Base-by-base conservation (phyloP, 1,139 yeast species). In the Yamadazyma taylorii region DNA sequence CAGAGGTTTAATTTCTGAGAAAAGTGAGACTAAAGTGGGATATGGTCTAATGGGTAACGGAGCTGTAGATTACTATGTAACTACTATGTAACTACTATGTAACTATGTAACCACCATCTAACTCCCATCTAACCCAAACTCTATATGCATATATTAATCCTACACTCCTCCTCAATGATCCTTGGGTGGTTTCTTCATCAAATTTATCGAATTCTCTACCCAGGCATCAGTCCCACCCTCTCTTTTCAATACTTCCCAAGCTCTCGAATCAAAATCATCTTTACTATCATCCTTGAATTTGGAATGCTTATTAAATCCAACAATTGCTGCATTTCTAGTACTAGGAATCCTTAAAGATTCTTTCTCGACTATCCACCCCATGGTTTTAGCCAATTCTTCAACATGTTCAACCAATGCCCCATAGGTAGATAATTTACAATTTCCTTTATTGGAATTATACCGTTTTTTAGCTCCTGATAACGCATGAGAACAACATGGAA, bases 401-500 rank as follows among this genome's bases (percentile, higher is more conserved):
- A 85, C 94, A 55, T 87, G 95, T 43, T 87, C 94, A 1, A 89
- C 95, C 35, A 89, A 67, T 0, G 92, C 81, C 0, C 89, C 90
- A 56, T 89, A 90, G 10, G 86, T 77, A 2, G 95, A 85, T 24
- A 71, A 22, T 19, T 44, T 33, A 3, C 33, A 34, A n/a, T 34
- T 41, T 37, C 35, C 47, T 37, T 43, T 38, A 36, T 65, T 48
- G 11, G 83, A 66, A 2, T 79, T 63, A 51, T 75, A 90, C 48
- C 97, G 67, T 6, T 75, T 69, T 49, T 80, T 81, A 16, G 80
- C 79, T 3, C 97, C 98, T 10, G 82, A 75, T 28, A 90, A 69
- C 1, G 86, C 78, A 58, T 92, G 96, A 0, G 97, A 88, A 58
- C 98, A 92, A 57, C 98, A 92, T 3, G 98, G 97, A 29, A 92